A percentile compares a stretch with the other conserved stretches of the same genome.
phyloP scores from a whole-genome alignment of 495 filamentous ascomycete genomes.

The Xylaria curta region DNA sequence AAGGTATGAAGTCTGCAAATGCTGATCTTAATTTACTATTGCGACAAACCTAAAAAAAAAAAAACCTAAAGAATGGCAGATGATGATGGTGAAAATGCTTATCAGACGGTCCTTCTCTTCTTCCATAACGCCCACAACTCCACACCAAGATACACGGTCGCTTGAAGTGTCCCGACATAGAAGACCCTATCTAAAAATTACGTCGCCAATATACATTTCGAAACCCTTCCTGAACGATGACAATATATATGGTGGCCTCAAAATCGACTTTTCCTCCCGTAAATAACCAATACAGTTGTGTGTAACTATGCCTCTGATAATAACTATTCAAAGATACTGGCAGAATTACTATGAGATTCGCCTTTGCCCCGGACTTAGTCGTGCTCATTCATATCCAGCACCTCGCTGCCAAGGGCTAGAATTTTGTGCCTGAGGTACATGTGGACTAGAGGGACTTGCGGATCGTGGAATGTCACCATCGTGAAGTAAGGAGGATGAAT shows the following conservation, averaged over 20 bases:
- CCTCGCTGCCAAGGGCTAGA: constrained; percentile 60
- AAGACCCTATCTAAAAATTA: constrained; percentile 12
- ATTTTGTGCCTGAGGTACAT: constrained; percentile 23
- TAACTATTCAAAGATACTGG: constrained; percentile 7
- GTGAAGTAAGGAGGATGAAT: constrained; percentile 31
- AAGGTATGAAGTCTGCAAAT: not conserved
- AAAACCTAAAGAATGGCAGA: constrained; percentile 3
- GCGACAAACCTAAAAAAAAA: not conserved
- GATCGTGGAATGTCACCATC: constrained; percentile 43
- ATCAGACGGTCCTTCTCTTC: not conserved
- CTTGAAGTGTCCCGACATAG: constrained; percentile 10
- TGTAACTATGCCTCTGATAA: not conserved
- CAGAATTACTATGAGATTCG: not conserved
- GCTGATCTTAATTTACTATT: not conserved
- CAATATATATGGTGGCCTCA: constrained; percentile 1
- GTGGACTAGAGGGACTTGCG: not conserved
- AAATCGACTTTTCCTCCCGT: not conserved
- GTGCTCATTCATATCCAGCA: constrained; percentile 61
- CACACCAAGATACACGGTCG: constrained; percentile 14
- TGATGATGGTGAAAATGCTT: not conserved
- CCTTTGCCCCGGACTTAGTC: not conserved
- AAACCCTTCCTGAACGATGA: not conserved
- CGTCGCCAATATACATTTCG: constrained; percentile 8
- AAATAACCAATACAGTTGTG: constrained; percentile 1
- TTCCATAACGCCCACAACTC: constrained; percentile 23